Percentiles rank a stretch among this genome's conserved stretches.
Evolutionary conservation across 2,329 filamentous ascomycete species (phyloP).

Genomic region (Leptographium lundbergii): DNA sequence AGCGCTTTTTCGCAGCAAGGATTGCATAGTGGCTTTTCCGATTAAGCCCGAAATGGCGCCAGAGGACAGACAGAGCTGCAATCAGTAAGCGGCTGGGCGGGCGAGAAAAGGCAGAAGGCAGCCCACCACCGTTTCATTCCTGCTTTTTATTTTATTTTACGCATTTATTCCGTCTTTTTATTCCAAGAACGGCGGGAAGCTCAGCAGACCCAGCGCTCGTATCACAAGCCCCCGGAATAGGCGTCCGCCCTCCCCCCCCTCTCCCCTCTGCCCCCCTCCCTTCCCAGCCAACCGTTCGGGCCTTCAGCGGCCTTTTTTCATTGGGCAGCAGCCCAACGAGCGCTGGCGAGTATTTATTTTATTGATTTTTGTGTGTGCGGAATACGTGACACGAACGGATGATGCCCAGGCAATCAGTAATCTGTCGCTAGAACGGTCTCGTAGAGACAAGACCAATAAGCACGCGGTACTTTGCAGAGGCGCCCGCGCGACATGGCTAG

Average conservation of each 20-base stretch:
- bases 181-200: neutral
- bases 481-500: constrained; percentile 1
- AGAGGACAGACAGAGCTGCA: neutral
- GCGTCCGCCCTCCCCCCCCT: neutral
- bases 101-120: neutral
- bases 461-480: neutral
- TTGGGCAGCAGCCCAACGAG: constrained; percentile 6
- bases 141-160: too few species aligned
- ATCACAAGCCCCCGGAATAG: neutral
- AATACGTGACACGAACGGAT: neutral
- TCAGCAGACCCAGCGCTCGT: neutral
- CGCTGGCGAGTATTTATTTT: neutral
- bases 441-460: neutral
- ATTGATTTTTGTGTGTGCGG: neutral
- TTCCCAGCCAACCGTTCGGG: neutral
- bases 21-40: neutral
- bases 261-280: neutral
- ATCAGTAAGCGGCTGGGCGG: neutral
- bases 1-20: neutral
- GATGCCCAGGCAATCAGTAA: neutral
- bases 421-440: neutral
- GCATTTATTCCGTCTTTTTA: too few species aligned
- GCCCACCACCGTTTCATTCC: too few species aligned
- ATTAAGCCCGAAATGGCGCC: constrained; percentile 2
- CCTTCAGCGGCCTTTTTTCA: constrained; percentile 9